Conservation (phyloP, 495 filamentous ascomycete genomes). For the Neohortaea acidophila region DNA sequence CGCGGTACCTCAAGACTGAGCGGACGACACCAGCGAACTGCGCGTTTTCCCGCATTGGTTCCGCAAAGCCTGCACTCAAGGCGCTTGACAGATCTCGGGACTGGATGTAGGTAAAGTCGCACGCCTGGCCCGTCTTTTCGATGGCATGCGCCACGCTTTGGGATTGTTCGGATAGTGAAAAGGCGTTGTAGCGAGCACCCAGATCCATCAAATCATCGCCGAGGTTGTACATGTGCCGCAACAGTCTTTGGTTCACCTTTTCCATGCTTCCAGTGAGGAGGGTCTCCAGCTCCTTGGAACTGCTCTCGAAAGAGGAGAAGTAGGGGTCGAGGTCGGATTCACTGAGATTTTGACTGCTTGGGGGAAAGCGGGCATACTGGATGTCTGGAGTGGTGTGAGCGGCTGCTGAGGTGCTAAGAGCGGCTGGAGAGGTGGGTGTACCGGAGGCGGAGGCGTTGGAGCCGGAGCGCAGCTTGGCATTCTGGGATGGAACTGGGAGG, state of each 20-base stretch:
- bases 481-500: slow-evolving; percentile 69
- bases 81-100: slow-evolving; percentile 78
- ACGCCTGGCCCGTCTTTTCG: slow-evolving; percentile 84
- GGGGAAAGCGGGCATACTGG: slow-evolving; percentile 71
- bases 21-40: slow-evolving; percentile 94
- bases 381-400: slow-evolving; percentile 45
- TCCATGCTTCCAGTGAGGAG: slow-evolving; percentile 85
- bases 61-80: slow-evolving; percentile 78
- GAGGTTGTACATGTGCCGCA: slow-evolving; percentile 65
- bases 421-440: slow-evolving; percentile 37
- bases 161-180: slow-evolving; percentile 81
- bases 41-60: slow-evolving; percentile 91
- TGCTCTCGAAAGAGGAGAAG: slow-evolving; percentile 77
- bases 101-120: slow-evolving; percentile 89
- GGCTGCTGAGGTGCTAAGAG: slow-evolving; percentile 35
- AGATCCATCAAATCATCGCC: slow-evolving; percentile 84
- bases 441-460: slow-evolving; percentile 34
- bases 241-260: slow-evolving; percentile 79
- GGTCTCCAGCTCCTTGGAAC: slow-evolving; percentile 72
- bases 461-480: slow-evolving; percentile 63
- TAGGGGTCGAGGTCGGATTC: slow-evolving; percentile 92
- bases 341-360: slow-evolving; percentile 53
- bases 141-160: slow-evolving; percentile 81
- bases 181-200: slow-evolving; percentile 89
- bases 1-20: slow-evolving; percentile 68